Conservation (phyloP, 2,329 filamentous ascomycete genomes). For the Trichoderma atrobrunneum region DNA sequence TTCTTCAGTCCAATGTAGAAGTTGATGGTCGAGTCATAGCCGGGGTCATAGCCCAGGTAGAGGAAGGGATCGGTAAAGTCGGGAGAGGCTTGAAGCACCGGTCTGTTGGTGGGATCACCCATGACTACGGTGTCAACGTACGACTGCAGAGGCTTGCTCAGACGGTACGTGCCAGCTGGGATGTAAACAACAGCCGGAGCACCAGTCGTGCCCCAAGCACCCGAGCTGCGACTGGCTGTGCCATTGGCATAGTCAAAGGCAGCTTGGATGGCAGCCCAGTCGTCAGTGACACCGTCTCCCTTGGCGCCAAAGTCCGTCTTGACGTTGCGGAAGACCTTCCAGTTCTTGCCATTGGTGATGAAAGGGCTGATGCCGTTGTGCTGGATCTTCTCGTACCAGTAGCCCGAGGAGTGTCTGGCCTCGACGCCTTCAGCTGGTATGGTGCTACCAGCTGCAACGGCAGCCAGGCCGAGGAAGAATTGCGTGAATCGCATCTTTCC, state of each 20-base stretch:
- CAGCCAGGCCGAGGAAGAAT: slow-evolving; percentile 13
- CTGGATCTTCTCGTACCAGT: slow-evolving; percentile 22
- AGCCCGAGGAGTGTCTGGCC: slow-evolving; percentile 5
- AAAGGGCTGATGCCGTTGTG: slow-evolving; percentile 24
- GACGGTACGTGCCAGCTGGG: slow-evolving; percentile 32
- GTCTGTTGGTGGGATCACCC: slow-evolving; percentile 31
- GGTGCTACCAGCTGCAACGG: slow-evolving; percentile 2
- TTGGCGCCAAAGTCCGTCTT: slow-evolving; percentile 62
- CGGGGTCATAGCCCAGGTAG: slow-evolving; percentile 19
- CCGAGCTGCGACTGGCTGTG: slow-evolving; percentile 15
- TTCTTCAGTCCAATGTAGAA: slow-evolving; percentile 36
- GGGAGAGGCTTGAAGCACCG: slow-evolving; percentile 28
- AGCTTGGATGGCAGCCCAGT: slow-evolving; percentile 66
- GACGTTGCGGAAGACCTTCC: slow-evolving; percentile 65
- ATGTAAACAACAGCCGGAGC: slow-evolving; percentile 29
- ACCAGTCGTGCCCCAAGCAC: slow-evolving; percentile 21
- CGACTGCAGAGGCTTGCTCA: slow-evolving; percentile 31
- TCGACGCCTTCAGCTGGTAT: background rate
- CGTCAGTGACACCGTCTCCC: slow-evolving; percentile 64
- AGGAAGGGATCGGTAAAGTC: slow-evolving; percentile 21
- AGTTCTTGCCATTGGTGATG: slow-evolving; percentile 20
- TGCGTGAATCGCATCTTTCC: slow-evolving; percentile 6
- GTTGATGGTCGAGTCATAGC: slow-evolving; percentile 33
- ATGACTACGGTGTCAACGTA: slow-evolving; percentile 33
- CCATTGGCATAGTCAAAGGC: slow-evolving; percentile 21